Evolutionary conservation across 805 yeast species (phyloP).

Genomic region (Barnettozyma vustinii): DNA sequence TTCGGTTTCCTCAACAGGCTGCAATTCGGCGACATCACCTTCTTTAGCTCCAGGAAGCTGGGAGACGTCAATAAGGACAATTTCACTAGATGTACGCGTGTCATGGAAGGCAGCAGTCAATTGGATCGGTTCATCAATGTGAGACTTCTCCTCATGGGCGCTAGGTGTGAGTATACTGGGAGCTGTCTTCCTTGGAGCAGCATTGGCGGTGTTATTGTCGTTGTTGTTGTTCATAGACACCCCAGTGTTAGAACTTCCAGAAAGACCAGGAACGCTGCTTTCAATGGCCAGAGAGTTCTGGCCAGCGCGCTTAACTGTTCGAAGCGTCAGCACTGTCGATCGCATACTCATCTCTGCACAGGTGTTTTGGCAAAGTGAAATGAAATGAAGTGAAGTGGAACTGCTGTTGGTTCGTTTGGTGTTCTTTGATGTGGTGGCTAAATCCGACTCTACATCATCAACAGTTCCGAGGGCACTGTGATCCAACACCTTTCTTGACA

Average conservation of each 20-base stretch:
- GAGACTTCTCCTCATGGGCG: background rate
- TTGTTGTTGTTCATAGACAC: background rate
- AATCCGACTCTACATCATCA: too few relatives aligned
- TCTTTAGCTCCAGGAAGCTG: slow-evolving; percentile 56
- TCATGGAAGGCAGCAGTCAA: slow-evolving; percentile 52
- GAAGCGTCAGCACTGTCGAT: slow-evolving; percentile 25
- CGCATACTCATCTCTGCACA: slow-evolving; percentile 18
- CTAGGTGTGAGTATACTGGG: background rate
- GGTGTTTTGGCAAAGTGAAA: background rate
- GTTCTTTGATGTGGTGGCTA: too few relatives aligned
- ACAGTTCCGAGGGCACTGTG: too few relatives aligned
- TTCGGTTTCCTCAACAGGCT: slow-evolving; percentile 29
- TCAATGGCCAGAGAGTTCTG: slow-evolving; percentile 21
- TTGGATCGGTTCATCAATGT: slow-evolving; percentile 16
- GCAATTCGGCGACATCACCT: slow-evolving; percentile 76
- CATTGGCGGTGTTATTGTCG: background rate
- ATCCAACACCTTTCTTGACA: too few relatives aligned
- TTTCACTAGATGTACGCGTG: slow-evolving; percentile 46
- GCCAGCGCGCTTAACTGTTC: slow-evolving; percentile 22
- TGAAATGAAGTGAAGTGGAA: too few relatives aligned
- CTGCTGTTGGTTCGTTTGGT: too few relatives aligned
- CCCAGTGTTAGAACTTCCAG: background rate
- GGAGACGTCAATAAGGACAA: slow-evolving; percentile 56
- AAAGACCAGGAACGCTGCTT: slow-evolving; percentile 11
- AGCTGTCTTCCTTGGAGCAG: background rate